Conservation (phyloP, 257 asterid genomes). For the Solanum appendiculatum region DNA sequence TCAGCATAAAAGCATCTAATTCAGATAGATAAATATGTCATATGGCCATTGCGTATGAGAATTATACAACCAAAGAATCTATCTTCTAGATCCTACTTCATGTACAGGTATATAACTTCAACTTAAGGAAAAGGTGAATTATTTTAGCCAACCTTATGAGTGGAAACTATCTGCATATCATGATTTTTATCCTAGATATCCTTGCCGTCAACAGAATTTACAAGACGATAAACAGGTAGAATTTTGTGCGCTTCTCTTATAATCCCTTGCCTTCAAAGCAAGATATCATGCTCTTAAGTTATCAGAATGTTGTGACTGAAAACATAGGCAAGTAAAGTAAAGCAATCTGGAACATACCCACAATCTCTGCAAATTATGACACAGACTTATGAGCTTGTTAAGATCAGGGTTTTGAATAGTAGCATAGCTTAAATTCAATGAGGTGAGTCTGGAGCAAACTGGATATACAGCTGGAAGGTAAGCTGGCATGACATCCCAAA, state of each 20-base stretch:
- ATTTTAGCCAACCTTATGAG: background rate
- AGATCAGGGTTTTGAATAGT: constrained; percentile 15
- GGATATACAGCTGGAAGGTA: constrained; percentile 53
- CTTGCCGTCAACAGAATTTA: background rate
- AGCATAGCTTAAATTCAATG: constrained; percentile 40
- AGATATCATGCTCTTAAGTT: background rate
- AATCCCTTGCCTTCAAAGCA: background rate
- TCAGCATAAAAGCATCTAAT: background rate
- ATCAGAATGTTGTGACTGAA: background rate
- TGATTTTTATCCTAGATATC: background rate
- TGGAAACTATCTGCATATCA: background rate
- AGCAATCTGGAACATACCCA: constrained; percentile 5
- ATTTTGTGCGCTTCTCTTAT: background rate
- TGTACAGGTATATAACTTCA: background rate
- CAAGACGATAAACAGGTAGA: background rate
- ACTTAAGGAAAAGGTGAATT: background rate
- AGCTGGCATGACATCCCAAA: constrained; percentile 49
- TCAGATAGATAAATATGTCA: background rate
- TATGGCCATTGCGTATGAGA: background rate
- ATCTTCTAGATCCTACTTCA: background rate
- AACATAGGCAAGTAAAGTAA: background rate
- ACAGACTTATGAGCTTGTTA: constrained; percentile 5
- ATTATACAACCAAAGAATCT: background rate
- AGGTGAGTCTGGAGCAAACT: constrained; percentile 36
- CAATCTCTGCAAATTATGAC: constrained; percentile 12